Evolutionary conservation across 1,284 basidiomycete species (phyloP), one percentile per base, ranked within the genome.

Genomic region (Ganoderma multipileum): DNA sequence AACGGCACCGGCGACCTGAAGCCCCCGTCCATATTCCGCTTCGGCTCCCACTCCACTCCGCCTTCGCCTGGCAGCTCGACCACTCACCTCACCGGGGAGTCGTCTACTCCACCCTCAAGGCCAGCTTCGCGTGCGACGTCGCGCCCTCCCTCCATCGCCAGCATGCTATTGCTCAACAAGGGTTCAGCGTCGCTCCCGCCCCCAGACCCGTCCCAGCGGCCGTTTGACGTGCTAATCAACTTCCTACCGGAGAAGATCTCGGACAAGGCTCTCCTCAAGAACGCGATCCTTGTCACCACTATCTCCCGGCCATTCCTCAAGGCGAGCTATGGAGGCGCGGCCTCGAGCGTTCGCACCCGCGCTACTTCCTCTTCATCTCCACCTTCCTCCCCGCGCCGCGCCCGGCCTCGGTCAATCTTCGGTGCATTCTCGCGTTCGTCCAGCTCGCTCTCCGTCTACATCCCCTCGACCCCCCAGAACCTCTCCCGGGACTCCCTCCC

Each of bases 171-270:
- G 71, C 39, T 68, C 23, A 68, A 62, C 12, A 55, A 64, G 6
- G 66, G 68, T 20, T 57, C 38, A 47, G 36, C 50, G 3, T 67
- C 60, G 12, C 66, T 79, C 2, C 76, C 80, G 0, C 63, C 74
- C 9, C 66, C 76, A 18, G 80, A 82, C 63, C 77, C 79, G 2
- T 72, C 77, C 16, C 80, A 82, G 64, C 77, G 81, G 4, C 79
- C 83, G 0, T 83, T 85, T 66, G 83, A 85, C 65, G 80, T 74
- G 1, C 72, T 85, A 18, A 64, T 85, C 66, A 81, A 84, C 67
- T 83, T 81, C 75, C 73, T 84, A 33, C 81, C 83, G 4, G 58
- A 70, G 7, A 68, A 75, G 36, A 68, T 79, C 26, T 70, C 80
- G 1, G 81, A 83, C 71, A 81, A 81, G 63, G 73, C 79, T 1